phyloP scores from a whole-genome alignment of 225 moss, liverwort and hornwort species.

The Neckera pumila region DNA sequence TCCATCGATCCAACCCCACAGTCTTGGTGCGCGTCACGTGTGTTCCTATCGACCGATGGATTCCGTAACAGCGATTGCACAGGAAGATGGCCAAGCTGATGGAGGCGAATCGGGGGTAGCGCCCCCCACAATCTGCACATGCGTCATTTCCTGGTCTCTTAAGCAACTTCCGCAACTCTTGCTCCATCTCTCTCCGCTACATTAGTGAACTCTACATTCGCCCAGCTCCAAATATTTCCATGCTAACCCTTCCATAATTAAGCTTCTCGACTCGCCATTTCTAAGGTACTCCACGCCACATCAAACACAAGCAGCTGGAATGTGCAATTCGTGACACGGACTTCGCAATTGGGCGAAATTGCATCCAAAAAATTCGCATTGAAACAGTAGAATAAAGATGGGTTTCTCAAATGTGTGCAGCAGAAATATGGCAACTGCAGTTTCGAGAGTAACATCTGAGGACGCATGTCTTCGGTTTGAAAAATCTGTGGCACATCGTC shows the following conservation, averaged over 20 bases:
- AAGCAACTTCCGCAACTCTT: conserved; percentile 37
- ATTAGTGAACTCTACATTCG: neutral
- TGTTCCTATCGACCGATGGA: conserved; percentile 49
- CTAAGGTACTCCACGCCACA: neutral
- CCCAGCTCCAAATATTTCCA: neutral
- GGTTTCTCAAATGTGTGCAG: neutral
- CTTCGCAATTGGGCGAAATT: neutral
- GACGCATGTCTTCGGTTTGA: neutral
- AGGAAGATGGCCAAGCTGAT: conserved; percentile 47
- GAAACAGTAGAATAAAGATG: neutral
- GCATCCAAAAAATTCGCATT: neutral
- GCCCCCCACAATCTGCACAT: conserved; percentile 60
- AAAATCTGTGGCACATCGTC: neutral
- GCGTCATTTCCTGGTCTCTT: conserved; percentile 33
- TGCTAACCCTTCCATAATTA: neutral
- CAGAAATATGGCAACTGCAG: no score
- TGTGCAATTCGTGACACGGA: neutral
- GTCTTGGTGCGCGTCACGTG: conserved; percentile 67
- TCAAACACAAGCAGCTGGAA: neutral
- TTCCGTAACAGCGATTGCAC: conserved; percentile 64
- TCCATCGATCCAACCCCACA: conserved; percentile 64
- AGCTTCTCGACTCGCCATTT: neutral
- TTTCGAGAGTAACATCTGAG: neutral
- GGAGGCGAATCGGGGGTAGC: conserved; percentile 53
- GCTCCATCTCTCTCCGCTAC: conserved; percentile 11